These are phyloP conservation scores for Psophocarpus tetragonolobus DNA, from an alignment of 306 rosid genomes.

Conservation along the genomic window DNA sequence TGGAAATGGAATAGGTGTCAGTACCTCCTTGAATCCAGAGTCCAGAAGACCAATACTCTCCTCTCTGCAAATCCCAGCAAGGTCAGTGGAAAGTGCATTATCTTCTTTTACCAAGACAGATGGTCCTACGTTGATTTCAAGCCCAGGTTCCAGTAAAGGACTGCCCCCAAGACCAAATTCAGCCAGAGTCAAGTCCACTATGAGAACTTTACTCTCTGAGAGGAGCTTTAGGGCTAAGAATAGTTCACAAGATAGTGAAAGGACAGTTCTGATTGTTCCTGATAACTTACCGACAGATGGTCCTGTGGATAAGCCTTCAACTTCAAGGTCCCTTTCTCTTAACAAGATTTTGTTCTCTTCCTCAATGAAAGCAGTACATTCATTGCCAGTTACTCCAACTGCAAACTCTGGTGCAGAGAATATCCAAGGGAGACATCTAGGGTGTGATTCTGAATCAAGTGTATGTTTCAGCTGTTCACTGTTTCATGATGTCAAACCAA, in stretches of 20 bases:
- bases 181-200: slow-evolving; percentile 56
- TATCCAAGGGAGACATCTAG: slow-evolving; percentile 44
- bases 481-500: slow-evolving; percentile 3
- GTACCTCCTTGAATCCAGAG: slow-evolving; percentile 48
- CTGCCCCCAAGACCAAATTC: slow-evolving; percentile 75
- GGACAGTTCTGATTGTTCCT: slow-evolving; percentile 62
- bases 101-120: slow-evolving; percentile 55
- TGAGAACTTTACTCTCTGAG: slow-evolving; percentile 57
- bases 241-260: slow-evolving; percentile 55
- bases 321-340: slow-evolving; percentile 66
- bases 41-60: slow-evolving; percentile 61
- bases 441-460: slow-evolving; percentile 42
- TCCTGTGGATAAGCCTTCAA: slow-evolving; percentile 52
- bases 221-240: slow-evolving; percentile 57
- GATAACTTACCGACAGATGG: slow-evolving; percentile 52
- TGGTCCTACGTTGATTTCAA: slow-evolving; percentile 37
- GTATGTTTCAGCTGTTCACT: slow-evolving; percentile 46
- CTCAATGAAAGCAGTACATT: slow-evolving; percentile 52
- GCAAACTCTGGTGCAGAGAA: slow-evolving; percentile 45
- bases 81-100: slow-evolving; percentile 63
- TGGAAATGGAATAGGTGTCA: slow-evolving; percentile 41
- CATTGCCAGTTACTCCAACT: slow-evolving; percentile 76
- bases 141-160: slow-evolving; percentile 68
- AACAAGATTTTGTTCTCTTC: slow-evolving; percentile 61
- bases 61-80: slow-evolving; percentile 66